Conservation (phyloP, 2,329 filamentous ascomycete species). For the Cryphonectria parasitica region DNA sequence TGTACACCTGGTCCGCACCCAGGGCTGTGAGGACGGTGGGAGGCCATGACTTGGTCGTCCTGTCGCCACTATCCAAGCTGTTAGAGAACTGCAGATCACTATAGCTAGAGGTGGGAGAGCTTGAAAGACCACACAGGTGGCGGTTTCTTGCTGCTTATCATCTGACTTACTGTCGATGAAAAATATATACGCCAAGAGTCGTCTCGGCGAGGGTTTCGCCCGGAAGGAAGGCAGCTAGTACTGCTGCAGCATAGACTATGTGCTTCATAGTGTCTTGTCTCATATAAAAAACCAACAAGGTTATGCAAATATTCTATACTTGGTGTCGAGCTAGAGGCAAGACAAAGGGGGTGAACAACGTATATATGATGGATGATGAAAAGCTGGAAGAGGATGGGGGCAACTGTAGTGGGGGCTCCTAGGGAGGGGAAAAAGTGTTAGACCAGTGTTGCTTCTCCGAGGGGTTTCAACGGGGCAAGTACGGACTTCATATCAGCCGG, state of each 20-base stretch:
- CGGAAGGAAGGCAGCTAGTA: conserved; percentile 45
- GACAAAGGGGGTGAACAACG: background rate
- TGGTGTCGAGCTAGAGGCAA: background rate
- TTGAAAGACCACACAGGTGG: background rate
- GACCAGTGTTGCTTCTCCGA: background rate
- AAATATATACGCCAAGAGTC: conserved; percentile 81
- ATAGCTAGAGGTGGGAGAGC: background rate
- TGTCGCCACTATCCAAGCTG: conserved; percentile 64
- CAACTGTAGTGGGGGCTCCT: background rate
- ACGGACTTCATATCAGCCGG: background rate
- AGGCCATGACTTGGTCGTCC: conserved; percentile 75
- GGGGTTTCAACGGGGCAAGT: background rate
- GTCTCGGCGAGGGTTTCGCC: conserved; percentile 57
- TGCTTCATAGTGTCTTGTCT: conserved; percentile 38
- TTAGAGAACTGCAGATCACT: background rate
- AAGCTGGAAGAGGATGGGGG: background rate
- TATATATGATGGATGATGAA: background rate
- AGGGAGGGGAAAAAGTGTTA: background rate
- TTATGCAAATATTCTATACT: background rate
- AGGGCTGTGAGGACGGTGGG: conserved; percentile 77
- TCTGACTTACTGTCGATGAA: conserved; percentile 71
- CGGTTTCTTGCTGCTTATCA: background rate
- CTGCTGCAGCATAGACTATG: conserved; percentile 35
- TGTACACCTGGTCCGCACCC: conserved; percentile 75
- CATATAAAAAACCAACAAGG: background rate